Percentiles rank a stretch among this genome's conserved stretches.
Conservation (phyloP, 75 land plant species). For the Azolla pinnata region DNA sequence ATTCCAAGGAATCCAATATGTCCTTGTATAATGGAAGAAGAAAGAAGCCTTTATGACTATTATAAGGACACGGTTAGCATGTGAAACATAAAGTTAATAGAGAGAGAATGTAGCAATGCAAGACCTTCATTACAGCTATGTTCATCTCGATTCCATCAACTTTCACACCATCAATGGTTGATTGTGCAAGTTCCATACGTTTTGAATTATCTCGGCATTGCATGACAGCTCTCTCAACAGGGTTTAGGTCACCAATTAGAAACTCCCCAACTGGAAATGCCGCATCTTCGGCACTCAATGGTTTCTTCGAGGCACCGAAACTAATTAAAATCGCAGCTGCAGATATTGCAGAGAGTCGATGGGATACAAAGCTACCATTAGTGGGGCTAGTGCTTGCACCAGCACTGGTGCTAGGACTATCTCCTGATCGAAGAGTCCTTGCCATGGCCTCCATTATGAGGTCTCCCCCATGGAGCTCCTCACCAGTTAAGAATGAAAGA, state of each 20-base stretch:
- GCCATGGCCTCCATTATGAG: slow-evolving; percentile 77
- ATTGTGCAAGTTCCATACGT: slow-evolving; percentile 67
- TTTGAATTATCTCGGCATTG: slow-evolving; percentile 59
- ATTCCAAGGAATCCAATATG: too few species aligned
- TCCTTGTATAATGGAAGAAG: too few species aligned
- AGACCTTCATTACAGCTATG: slow-evolving; percentile 95
- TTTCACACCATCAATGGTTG: slow-evolving; percentile 80
- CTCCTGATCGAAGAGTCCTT: slow-evolving; percentile 24
- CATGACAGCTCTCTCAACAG: slow-evolving; percentile 66
- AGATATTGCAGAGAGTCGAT: slow-evolving; percentile 46
- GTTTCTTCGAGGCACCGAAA: slow-evolving; percentile 49
- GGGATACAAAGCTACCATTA: slow-evolving; percentile 7
- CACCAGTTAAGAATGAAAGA: slow-evolving; percentile 69
- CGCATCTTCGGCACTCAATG: slow-evolving; percentile 19
- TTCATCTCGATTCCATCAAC: slow-evolving; percentile 93
- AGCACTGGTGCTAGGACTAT: slow-evolving; percentile 14
- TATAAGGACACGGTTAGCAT: too few species aligned
- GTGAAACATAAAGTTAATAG: too few species aligned
- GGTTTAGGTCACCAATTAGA: slow-evolving; percentile 64
- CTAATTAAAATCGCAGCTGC: slow-evolving; percentile 46
- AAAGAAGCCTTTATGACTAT: too few species aligned
- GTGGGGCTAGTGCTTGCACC: too few species aligned
- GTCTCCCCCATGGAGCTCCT: slow-evolving; percentile 93
- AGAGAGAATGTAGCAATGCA: too few species aligned
- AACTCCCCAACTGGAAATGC: slow-evolving; percentile 72